phyloP scores from a whole-genome alignment of 352 stramenopile genomes.

The Phytophthora foliorum region DNA sequence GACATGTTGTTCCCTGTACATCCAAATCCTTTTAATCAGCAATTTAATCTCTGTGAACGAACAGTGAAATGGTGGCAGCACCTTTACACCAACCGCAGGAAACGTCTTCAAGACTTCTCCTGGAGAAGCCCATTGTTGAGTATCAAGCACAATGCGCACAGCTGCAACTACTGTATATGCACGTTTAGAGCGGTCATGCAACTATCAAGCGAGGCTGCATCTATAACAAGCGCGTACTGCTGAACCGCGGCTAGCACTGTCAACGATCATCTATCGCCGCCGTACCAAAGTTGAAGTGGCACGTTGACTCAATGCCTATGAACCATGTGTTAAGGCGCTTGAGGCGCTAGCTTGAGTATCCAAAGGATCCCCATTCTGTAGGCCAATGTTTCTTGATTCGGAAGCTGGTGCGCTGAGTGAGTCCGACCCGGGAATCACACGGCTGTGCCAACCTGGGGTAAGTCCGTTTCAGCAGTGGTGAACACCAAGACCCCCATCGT shows the following conservation, averaged over 20 bases:
- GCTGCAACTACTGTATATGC: neutral
- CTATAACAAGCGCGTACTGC: neutral
- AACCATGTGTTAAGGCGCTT: too few species aligned
- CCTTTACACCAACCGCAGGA: neutral
- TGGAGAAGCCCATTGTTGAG: neutral
- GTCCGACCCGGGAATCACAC: too few species aligned
- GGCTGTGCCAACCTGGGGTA: too few species aligned
- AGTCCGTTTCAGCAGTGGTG: too few species aligned
- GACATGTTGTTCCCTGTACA: neutral
- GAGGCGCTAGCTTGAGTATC: too few species aligned
- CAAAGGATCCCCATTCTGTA: too few species aligned
- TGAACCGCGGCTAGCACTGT: neutral
- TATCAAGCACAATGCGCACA: neutral
- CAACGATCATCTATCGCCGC: neutral
- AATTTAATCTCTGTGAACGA: conserved; percentile 1
- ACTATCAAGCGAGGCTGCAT: neutral
- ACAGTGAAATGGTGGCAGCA: neutral
- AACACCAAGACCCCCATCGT: too few species aligned
- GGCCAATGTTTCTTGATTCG: too few species aligned
- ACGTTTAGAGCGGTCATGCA: too few species aligned
- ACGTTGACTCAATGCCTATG: neutral
- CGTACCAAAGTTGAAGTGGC: neutral
- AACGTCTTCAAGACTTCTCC: neutral
- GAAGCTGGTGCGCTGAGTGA: too few species aligned
- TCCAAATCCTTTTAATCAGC: neutral